A percentile compares a stretch with the other conserved stretches of the same genome.
These are phyloP conservation scores for Candida dajiaensis DNA, from an alignment of 805 yeast species.

Conservation along the genomic window DNA sequence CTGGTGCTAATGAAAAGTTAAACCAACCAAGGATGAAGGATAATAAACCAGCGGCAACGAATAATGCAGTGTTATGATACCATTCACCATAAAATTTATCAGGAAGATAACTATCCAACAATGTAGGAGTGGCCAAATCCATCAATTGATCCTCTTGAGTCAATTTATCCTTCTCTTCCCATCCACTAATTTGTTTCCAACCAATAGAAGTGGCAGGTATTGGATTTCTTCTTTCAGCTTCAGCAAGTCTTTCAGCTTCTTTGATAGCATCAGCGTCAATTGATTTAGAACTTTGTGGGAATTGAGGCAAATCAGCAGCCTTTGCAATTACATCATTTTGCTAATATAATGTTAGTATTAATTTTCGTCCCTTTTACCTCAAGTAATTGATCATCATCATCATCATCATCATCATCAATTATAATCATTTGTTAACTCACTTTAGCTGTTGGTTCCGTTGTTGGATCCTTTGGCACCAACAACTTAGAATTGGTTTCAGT, in stretches of 20 bases:
- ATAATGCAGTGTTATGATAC: slow-evolving; percentile 83
- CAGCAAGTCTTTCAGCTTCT: slow-evolving; percentile 23
- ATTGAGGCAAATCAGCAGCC: slow-evolving; percentile 3
- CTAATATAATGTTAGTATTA: slow-evolving; percentile 14
- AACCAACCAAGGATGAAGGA: slow-evolving; percentile 80
- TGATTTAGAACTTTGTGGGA: slow-evolving; percentile 6
- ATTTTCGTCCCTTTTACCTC: too few species aligned
- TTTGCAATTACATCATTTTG: slow-evolving; percentile 18
- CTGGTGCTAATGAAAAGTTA: slow-evolving; percentile 72
- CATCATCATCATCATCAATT: too few species aligned
- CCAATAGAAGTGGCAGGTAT: slow-evolving; percentile 74
- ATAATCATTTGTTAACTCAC: slow-evolving; percentile 7
- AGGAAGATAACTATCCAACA: slow-evolving; percentile 72
- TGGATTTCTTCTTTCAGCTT: slow-evolving; percentile 34
- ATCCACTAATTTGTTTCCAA: slow-evolving; percentile 92
- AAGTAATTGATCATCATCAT: too few species aligned
- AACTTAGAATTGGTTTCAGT: too few species aligned
- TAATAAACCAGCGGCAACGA: slow-evolving; percentile 59
- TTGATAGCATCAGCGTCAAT: slow-evolving; percentile 15
- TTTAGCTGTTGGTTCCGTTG: slow-evolving; percentile 12
- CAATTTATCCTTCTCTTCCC: slow-evolving; percentile 64
- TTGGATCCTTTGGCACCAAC: slow-evolving; percentile 14
- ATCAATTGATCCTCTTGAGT: slow-evolving; percentile 62
- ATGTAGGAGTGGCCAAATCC: slow-evolving; percentile 68
- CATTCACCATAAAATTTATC: slow-evolving; percentile 85